Evolutionary conservation across 306 rosid genomes (phyloP), one percentile per base, ranked within the genome.

Genomic region (Lathyrus aphaca): DNA sequence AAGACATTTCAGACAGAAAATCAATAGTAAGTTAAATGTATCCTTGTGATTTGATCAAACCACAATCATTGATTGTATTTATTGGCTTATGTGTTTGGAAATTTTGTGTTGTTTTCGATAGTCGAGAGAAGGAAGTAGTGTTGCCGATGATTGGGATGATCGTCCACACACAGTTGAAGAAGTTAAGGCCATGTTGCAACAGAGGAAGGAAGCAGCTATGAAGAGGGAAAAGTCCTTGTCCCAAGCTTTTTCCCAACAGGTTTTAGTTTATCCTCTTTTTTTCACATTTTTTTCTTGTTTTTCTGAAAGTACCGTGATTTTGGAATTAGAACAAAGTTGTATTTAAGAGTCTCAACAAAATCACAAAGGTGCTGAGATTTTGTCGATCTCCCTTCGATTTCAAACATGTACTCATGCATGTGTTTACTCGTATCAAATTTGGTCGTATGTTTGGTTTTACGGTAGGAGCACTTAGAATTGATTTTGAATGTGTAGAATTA

Each of bases 111-210:
- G 66, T 59, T 1, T 72, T 72, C 77, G 63, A 56, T 39, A 87
- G 83, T 89, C 97, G 25, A 88, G 92, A 83, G 96, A 89, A 54
- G 97, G 91, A 77, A 88, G 97, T 74, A 94, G 91, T 76, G 19
- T 84, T 19, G 86, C 96, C 17, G 92, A 86, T 56, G 96, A 95
- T 64, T 95, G 99, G 99, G 96, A 95, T 46, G 97, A 91, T 68
- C 81, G 89, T 4, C 86, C 89, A 3, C 98, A 90, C 83, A 90
- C 96, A 2, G 80, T 90, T 77, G 95, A 90, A 75, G 96, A 94
- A 87, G 90, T 94, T 29, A 94, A 88, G 77, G 98, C 97, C 16
- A 88, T 90, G 96, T 88, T 94, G 74, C 91, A 85, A 30, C 96
- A 84, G 4, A 85, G 96, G 74, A 85, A 82, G 81, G 96, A 88